Evolutionary conservation across 2,329 filamentous ascomycete species (phyloP), one percentile per base, ranked within the genome.

Genomic region (Neurospora sp.): DNA sequence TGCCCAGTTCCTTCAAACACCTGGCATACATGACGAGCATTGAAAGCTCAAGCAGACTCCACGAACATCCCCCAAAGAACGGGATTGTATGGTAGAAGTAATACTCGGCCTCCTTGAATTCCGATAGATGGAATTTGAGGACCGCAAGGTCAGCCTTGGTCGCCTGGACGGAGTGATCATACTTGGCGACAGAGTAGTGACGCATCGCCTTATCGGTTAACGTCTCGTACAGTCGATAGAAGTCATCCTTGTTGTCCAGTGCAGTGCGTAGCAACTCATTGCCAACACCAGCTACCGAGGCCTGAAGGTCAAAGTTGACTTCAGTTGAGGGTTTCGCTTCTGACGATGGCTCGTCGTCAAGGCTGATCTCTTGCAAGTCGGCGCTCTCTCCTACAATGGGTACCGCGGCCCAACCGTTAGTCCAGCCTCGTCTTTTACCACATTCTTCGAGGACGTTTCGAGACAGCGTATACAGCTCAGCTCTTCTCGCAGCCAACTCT

Each of bases 11-110:
- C 73, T 91, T 90, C 38, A 99, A 84, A 78, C 94, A 98, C 67
- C 87, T 86, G 0, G 92, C 88, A 78, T 97, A 96, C 85, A 97
- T 91, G 73, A 92, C 87, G 6, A 98, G 85, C 86, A 97, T 92
- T 0, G 91, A 91, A 3, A 93, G 83, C 77, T 98, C 93, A 13
- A 97, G 84, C 0, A 90, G 82, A 68, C 86, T 89, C 94, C 96
- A 98, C 66, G 90, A 87, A 70, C 87, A 89, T 70, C 90, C 88
- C 0, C 90, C 91, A 75, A 96, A 97, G 72, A 92, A 91, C 0
- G 91, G 90, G 0, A 92, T 90, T 62, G 96, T 89, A 66, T 89
- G 86, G 75, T 91, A 87, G 76, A 99, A 96, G 76, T 92, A 94
- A 0, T 86, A 86, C 0, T 91, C 89, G 0, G 96, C 94, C 1